phyloP scores from a whole-genome alignment of 2,329 filamentous ascomycete genomes.

The Lasiodiplodia gonubiensis region DNA sequence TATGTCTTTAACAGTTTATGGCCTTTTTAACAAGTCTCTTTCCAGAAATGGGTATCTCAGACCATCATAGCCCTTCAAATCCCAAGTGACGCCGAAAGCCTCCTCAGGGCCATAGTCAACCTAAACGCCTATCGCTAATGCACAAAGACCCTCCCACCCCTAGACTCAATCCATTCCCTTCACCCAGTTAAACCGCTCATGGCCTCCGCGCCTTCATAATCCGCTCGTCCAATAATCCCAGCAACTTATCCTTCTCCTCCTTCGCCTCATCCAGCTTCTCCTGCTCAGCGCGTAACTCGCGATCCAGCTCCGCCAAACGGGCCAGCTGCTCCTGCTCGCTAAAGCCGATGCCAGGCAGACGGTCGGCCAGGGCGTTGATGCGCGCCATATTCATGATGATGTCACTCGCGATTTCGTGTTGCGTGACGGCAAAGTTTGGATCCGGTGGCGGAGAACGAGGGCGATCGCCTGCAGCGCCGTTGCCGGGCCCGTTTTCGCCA shows the following conservation, averaged over 20 bases:
- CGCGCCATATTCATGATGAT: conserved; percentile 82
- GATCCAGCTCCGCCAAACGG: conserved; percentile 56
- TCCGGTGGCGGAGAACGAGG: conserved; percentile 25
- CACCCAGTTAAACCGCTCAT: conserved; percentile 6
- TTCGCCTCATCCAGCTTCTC: conserved; percentile 48
- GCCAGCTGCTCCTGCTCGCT: conserved; percentile 78
- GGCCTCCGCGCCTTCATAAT: conserved; percentile 49
- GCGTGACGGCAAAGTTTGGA: conserved; percentile 19
- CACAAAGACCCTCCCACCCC: neutral
- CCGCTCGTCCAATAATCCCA: conserved; percentile 54
- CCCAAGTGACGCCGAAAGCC: neutral
- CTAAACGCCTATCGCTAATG: neutral
- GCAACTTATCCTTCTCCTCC: conserved; percentile 49
- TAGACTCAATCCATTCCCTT: no score
- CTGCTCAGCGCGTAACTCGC: conserved; percentile 51
- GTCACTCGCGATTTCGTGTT: conserved; percentile 74
- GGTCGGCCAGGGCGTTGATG: conserved; percentile 77
- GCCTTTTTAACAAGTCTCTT: no score
- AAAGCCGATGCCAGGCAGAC: conserved; percentile 76
- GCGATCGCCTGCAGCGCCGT: conserved; percentile 4
- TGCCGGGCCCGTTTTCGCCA: conserved; percentile 30
- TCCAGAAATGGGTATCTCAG: no score
- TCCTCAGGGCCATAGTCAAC: neutral
- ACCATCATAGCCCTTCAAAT: neutral
- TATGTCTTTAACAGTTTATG: no score